These are phyloP conservation scores for Chenopodium formosanum DNA, from an alignment of 148 eudicot species.

Conservation along the genomic window DNA sequence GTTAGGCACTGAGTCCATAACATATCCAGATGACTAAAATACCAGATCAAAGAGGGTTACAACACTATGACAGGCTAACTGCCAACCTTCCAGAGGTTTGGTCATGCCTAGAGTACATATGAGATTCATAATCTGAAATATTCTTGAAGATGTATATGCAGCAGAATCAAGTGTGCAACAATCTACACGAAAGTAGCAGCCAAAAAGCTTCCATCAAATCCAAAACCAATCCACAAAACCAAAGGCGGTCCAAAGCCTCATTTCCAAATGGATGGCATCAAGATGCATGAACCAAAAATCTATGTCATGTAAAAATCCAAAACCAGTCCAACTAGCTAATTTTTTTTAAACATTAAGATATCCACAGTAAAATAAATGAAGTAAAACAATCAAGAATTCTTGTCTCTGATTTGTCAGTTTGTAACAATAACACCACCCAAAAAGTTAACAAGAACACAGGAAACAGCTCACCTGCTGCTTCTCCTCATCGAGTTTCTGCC, in stretches of 20 bases:
- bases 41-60: neutral
- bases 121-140: neutral
- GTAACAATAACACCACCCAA: neutral
- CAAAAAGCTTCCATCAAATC: neutral
- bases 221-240: neutral
- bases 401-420: neutral
- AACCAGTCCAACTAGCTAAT: neutral
- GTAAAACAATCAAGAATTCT: neutral
- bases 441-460: neutral
- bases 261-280: no score
- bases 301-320: no score
- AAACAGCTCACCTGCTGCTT: slow-evolving; percentile 54
- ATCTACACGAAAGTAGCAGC: neutral
- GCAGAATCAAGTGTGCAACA: neutral
- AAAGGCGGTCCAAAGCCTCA: no score
- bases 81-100: neutral
- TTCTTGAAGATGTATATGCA: neutral
- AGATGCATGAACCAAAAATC: no score
- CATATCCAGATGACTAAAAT: neutral
- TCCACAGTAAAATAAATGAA: neutral
- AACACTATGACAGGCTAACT: neutral
- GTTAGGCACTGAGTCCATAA: no score
- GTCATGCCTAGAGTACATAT: neutral
- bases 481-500: slow-evolving; percentile 79
- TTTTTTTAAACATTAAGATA: neutral